Evolutionary conservation across 345 rosid genomes (phyloP).

Genomic region (Kandelia obovata): DNA sequence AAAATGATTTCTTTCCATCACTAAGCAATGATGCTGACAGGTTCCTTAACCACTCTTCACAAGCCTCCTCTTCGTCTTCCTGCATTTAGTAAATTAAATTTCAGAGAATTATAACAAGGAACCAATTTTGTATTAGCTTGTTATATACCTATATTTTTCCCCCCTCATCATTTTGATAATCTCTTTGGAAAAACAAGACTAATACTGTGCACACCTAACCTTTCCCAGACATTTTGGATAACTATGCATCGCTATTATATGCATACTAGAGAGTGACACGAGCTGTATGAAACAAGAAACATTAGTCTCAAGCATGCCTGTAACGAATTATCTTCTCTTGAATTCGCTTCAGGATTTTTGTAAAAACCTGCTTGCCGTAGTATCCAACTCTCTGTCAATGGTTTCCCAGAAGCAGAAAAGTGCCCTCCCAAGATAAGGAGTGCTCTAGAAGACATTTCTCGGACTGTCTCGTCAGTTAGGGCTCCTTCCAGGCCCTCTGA

Average conservation of each 20-base stretch:
- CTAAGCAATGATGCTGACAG: constrained; percentile 40
- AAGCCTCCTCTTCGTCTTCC: constrained; percentile 40
- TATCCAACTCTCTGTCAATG: constrained; percentile 40
- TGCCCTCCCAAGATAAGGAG: constrained; percentile 44
- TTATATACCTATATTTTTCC: no score
- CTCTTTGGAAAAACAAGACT: no score
- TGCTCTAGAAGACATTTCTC: constrained; percentile 45
- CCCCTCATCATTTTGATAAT: no score
- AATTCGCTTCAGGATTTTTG: constrained; percentile 12
- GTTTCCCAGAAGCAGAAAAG: constrained; percentile 36
- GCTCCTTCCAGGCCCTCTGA: constrained; percentile 37
- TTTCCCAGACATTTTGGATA: no score
- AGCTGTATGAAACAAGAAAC: neutral
- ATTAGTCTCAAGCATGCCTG: constrained; percentile 25
- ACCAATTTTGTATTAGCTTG: neutral
- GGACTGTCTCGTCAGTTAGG: constrained; percentile 32
- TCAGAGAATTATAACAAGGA: constrained; percentile 33
- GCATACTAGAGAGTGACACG: neutral
- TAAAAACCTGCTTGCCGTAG: constrained; percentile 42
- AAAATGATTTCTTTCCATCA: constrained; percentile 31
- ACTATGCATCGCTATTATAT: no score
- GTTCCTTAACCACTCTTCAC: constrained; percentile 37
- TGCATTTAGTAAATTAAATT: constrained; percentile 9
- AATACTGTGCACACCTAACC: no score
- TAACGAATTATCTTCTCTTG: constrained; percentile 17